A percentile compares a stretch with the other conserved stretches of the same genome.
Conservation (phyloP, 2,329 filamentous ascomycete genomes). For the Aspergillus japonicus region DNA sequence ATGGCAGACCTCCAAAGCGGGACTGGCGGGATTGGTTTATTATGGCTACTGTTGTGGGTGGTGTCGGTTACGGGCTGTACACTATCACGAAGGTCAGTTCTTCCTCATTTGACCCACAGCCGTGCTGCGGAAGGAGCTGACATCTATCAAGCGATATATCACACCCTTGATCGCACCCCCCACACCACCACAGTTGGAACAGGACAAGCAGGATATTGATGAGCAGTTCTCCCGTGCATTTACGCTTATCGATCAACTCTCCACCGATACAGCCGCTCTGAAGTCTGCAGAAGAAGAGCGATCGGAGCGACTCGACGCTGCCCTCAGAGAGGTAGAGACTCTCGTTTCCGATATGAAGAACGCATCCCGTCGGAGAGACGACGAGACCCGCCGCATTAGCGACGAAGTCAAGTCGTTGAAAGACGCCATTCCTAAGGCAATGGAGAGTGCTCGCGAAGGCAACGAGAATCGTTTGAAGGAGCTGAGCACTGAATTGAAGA, state of each 20-base stretch:
- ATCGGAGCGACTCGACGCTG: constrained; percentile 77
- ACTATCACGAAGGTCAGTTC: constrained; percentile 72
- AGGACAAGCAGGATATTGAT: constrained; percentile 90
- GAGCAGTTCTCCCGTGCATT: constrained; percentile 93
- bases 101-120: background rate
- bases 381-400: constrained; percentile 80
- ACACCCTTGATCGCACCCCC: constrained; percentile 88
- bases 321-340: constrained; percentile 78
- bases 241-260: constrained; percentile 83
- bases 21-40: constrained; percentile 99
- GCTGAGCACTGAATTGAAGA: constrained; percentile 82
- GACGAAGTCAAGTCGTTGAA: constrained; percentile 82
- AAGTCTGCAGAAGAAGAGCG: constrained; percentile 84
- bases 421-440: constrained; percentile 81
- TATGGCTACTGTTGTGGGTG: constrained; percentile 92
- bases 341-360: constrained; percentile 80
- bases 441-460: constrained; percentile 81
- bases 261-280: constrained; percentile 82
- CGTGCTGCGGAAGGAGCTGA: constrained; percentile 10
- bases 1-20: constrained; percentile 62
- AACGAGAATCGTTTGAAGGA: constrained; percentile 81
- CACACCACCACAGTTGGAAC: constrained; percentile 87
- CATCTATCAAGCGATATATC: constrained; percentile 71
- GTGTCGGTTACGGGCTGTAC: constrained; percentile 85
- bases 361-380: constrained; percentile 76